Evolutionary conservation across 1,139 yeast species (phyloP).

Genomic region (Candida albicans): DNA sequence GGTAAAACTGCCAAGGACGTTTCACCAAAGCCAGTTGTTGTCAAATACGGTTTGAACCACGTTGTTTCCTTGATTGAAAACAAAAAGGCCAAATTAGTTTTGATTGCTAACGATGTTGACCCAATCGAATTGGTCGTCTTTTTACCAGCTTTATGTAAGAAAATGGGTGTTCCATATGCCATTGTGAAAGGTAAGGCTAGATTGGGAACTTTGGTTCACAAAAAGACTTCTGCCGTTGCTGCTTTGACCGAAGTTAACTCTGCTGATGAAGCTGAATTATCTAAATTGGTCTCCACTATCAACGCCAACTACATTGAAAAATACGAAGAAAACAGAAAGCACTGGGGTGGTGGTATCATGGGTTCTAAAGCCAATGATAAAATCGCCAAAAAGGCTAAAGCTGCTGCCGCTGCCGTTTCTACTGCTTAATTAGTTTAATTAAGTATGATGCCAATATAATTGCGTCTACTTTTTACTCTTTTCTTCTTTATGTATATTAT

Average conservation of each 20-base stretch:
- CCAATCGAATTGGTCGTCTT: slow-evolving; percentile 96
- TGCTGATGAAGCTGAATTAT: slow-evolving; percentile 92
- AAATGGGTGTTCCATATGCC: slow-evolving; percentile 99
- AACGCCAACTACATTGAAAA: slow-evolving; percentile 89
- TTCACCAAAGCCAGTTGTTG: slow-evolving; percentile 92
- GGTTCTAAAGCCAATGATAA: slow-evolving; percentile 90
- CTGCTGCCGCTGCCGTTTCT: slow-evolving; percentile 54
- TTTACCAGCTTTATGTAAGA: slow-evolving; percentile 97
- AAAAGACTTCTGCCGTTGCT: slow-evolving; percentile 95
- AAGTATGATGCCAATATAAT: no score
- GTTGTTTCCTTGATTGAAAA: slow-evolving; percentile 94
- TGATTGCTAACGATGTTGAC: slow-evolving; percentile 98
- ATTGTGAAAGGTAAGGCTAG: slow-evolving; percentile 98
- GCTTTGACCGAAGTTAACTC: slow-evolving; percentile 93
- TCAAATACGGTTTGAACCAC: slow-evolving; percentile 98
- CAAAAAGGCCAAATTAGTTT: slow-evolving; percentile 96
- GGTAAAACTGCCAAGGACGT: slow-evolving; percentile 96
- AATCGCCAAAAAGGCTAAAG: slow-evolving; percentile 48
- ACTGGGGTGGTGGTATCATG: slow-evolving; percentile 99
- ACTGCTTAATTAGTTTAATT: slow-evolving; percentile 56
- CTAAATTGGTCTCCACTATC: slow-evolving; percentile 88
- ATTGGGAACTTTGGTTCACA: slow-evolving; percentile 95
- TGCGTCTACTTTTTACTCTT: neutral
- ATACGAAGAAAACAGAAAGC: slow-evolving; percentile 93
- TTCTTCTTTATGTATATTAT: slow-evolving; percentile 1